Conservation (phyloP, 1,139 yeast genomes). For the Zygoascus sp. region DNA sequence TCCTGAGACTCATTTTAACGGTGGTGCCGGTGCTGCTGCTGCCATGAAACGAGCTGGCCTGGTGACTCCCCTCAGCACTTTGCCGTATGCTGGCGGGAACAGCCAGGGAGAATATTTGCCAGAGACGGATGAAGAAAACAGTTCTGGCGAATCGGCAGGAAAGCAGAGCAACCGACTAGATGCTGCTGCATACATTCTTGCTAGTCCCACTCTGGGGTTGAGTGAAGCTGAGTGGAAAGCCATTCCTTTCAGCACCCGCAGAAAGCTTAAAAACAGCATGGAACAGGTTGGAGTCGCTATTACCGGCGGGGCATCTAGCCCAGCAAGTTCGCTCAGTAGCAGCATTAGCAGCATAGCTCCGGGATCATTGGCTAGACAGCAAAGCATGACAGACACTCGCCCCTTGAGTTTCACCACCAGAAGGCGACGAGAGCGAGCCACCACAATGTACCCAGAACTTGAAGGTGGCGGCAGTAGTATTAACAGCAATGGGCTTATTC, state of each 20-base stretch:
- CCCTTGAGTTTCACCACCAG: conserved; percentile 8
- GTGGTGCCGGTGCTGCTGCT: background rate
- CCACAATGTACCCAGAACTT: conserved; percentile 21
- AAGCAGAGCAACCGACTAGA: background rate
- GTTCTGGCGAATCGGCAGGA: background rate
- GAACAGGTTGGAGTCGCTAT: conserved; percentile 12
- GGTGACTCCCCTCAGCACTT: background rate
- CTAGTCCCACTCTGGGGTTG: conserved; percentile 26
- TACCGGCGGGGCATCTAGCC: conserved; percentile 11
- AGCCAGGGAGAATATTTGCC: conserved; percentile 7
- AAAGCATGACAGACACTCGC: background rate
- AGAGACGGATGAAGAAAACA: background rate
- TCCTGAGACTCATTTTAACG: background rate
- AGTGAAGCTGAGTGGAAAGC: conserved; percentile 28
- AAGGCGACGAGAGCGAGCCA: conserved; percentile 22
- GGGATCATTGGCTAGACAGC: conserved; percentile 8
- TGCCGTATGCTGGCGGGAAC: no score
- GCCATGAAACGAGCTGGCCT: background rate
- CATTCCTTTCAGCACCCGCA: conserved; percentile 28
- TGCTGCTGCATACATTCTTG: conserved; percentile 13
- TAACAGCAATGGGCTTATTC: background rate
- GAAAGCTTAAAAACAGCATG: conserved; percentile 24
- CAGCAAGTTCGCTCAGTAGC: conserved; percentile 11
- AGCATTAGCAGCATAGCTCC: conserved; percentile 9
- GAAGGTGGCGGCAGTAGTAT: background rate